Conservation (phyloP, 495 filamentous ascomycete species). For the Platismatia glauca region DNA sequence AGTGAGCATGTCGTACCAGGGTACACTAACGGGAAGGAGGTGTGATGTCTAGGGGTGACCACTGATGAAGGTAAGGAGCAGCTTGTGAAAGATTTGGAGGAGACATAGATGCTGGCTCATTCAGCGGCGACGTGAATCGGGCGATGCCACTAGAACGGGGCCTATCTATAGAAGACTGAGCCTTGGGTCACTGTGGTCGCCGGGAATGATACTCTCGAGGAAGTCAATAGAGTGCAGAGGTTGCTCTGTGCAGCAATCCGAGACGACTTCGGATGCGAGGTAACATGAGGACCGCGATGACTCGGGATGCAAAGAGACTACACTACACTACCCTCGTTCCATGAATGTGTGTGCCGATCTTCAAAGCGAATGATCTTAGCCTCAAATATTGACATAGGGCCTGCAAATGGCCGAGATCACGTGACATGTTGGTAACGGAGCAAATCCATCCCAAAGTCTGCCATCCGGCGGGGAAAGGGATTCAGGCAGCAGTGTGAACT, state of each 20-base stretch:
- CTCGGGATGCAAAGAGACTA: not conserved
- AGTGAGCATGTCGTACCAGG: not conserved
- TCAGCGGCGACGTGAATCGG: not conserved
- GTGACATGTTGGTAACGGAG: not conserved
- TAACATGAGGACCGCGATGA: not conserved
- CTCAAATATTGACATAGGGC: not conserved
- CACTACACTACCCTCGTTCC: too few species aligned
- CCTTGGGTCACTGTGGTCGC: too few species aligned
- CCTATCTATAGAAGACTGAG: too few species aligned
- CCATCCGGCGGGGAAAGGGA: not conserved
- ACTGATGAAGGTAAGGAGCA: not conserved
- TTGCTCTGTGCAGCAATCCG: not conserved
- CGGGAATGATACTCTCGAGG: not conserved
- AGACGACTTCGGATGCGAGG: not conserved
- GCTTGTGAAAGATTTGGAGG: not conserved
- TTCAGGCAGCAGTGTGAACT: not conserved
- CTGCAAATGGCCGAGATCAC: not conserved
- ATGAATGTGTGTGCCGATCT: too few species aligned
- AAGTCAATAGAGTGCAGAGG: not conserved
- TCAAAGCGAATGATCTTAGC: too few species aligned
- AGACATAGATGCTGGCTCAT: not conserved
- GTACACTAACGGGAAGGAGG: not conserved
- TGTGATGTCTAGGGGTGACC: too few species aligned
- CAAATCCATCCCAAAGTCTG: not conserved
- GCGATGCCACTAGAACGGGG: too few species aligned